Evolutionary conservation across 2,329 filamentous ascomycete genomes (phyloP).

Genomic region (Fonsecaea pedrosoi): DNA sequence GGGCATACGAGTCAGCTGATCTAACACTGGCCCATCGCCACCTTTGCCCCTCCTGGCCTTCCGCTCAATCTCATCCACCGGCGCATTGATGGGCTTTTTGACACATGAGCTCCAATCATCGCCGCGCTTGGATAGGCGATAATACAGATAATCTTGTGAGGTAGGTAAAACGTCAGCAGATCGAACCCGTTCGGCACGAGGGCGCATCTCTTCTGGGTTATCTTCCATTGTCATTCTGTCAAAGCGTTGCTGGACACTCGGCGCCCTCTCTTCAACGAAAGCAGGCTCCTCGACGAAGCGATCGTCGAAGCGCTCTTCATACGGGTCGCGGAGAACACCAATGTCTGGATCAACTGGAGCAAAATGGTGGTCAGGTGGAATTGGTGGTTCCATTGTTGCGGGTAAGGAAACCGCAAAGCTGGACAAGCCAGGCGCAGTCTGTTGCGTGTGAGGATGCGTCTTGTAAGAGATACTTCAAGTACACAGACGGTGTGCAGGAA

Average conservation of each 20-base stretch:
- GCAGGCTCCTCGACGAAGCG: conserved; percentile 18
- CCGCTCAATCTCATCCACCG: conserved; percentile 34
- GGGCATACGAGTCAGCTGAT: conserved; percentile 32
- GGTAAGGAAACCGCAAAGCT: conserved; percentile 16
- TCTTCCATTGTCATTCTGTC: conserved; percentile 30
- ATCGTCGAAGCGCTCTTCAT: conserved; percentile 18
- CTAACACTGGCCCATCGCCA: conserved; percentile 28
- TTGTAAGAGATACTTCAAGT: conserved; percentile 12
- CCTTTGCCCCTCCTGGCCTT: conserved; percentile 27
- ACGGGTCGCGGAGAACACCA: conserved; percentile 14
- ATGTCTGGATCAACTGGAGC: conserved; percentile 23
- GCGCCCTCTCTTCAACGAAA: conserved; percentile 31
- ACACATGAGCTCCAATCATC: conserved; percentile 31
- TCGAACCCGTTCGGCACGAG: conserved; percentile 21
- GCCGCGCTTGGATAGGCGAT: conserved; percentile 31
- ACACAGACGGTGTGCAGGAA: conserved; percentile 10
- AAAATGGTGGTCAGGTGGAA: conserved; percentile 32
- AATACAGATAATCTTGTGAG: conserved; percentile 33
- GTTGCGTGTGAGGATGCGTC: conserved; percentile 30
- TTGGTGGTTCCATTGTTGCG: conserved; percentile 30
- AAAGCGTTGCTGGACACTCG: conserved; percentile 30
- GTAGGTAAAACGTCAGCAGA: conserved; percentile 16
- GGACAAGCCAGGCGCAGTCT: conserved; percentile 31
- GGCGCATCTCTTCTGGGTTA: conserved; percentile 23
- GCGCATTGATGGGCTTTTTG: conserved; percentile 21